phyloP scores from a whole-genome alignment of 345 rosid species.

The Angophora floribunda region DNA sequence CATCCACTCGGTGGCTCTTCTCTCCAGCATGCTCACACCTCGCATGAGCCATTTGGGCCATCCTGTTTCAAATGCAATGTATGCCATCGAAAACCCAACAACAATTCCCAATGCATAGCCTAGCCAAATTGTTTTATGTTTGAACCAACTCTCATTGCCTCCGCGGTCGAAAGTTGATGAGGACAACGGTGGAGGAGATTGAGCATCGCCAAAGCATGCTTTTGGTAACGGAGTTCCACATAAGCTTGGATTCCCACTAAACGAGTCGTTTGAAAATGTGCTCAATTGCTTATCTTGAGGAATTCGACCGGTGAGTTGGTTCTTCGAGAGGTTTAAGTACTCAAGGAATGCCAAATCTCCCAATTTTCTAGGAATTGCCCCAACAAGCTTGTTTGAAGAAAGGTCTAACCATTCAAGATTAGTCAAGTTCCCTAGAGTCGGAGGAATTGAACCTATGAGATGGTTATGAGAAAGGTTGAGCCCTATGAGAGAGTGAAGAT shows the following conservation, averaged over 20 bases:
- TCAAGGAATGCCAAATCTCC: background rate
- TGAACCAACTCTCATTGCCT: background rate
- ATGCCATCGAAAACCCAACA: background rate
- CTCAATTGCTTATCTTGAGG: background rate
- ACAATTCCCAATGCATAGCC: background rate
- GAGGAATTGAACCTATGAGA: fast-evolving
- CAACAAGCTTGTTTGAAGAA: background rate
- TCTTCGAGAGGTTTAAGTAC: background rate
- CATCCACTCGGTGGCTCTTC: background rate
- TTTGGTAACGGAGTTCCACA: background rate
- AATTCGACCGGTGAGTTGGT: background rate
- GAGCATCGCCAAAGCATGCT: background rate
- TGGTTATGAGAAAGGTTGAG: background rate
- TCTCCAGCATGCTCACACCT: background rate
- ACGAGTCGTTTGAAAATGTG: background rate
- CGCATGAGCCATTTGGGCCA: background rate
- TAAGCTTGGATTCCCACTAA: background rate
- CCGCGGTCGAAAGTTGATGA: background rate
- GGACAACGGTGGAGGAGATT: background rate
- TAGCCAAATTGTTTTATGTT: background rate
- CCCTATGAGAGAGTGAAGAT: background rate
- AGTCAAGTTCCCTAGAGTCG: background rate
- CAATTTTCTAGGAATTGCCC: background rate
- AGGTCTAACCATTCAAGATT: background rate
- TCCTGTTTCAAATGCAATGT: background rate